Conservation (phyloP, 345 rosid genomes). For the Gossypium ekmanianum region DNA sequence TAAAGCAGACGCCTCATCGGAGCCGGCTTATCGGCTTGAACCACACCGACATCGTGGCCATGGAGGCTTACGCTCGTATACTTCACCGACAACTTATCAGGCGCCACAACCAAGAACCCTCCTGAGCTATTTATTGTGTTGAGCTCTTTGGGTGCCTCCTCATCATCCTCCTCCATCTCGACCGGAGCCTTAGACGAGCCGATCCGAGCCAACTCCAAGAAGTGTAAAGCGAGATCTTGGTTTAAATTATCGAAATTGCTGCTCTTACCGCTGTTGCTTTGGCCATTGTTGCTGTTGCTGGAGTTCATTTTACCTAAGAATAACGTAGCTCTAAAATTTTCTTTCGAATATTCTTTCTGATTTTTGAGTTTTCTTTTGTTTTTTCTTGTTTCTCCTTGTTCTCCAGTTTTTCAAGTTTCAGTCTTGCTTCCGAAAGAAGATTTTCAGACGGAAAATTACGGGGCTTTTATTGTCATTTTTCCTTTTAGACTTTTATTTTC, state of each 20-base stretch:
- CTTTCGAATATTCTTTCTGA: too few species aligned
- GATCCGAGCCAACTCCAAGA: slow-evolving; percentile 43
- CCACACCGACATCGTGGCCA: slow-evolving; percentile 84
- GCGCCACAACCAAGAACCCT: slow-evolving; percentile 72
- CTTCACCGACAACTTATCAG: slow-evolving; percentile 76
- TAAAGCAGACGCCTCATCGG: slow-evolving; percentile 67
- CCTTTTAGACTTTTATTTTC: too few species aligned
- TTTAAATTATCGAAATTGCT: slow-evolving; percentile 19
- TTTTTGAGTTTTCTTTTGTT: too few species aligned
- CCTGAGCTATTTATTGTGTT: slow-evolving; percentile 85
- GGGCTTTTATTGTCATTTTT: too few species aligned
- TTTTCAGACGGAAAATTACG: too few species aligned
- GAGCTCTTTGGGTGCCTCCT: slow-evolving; percentile 76
- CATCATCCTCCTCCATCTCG: slow-evolving; percentile 52
- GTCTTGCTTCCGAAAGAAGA: too few species aligned
- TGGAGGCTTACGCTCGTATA: slow-evolving; percentile 58
- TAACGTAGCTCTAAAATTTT: too few species aligned
- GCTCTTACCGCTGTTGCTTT: slow-evolving; percentile 22
- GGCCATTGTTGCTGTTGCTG: slow-evolving; percentile 20
- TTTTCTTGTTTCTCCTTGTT: too few species aligned
- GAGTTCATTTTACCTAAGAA: slow-evolving; percentile 18
- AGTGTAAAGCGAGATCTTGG: slow-evolving; percentile 50
- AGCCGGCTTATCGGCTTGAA: slow-evolving; percentile 79
- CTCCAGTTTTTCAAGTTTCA: too few species aligned
- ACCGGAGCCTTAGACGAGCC: slow-evolving; percentile 19